Conservation (phyloP, 108 stramenopile species). For the Cyclotella choctawhatcheeana region DNA sequence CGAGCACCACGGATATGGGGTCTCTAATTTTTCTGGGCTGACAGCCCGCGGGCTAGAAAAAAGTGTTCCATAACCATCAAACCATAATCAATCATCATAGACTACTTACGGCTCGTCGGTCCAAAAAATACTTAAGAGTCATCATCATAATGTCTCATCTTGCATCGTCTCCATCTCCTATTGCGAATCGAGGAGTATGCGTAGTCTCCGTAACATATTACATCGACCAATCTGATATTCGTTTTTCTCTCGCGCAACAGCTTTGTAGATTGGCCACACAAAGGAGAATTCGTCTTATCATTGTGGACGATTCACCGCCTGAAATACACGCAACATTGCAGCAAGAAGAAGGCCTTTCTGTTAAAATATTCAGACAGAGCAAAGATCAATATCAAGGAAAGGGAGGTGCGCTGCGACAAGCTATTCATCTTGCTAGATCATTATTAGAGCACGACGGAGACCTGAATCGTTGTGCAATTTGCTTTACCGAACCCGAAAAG, state of each 20-base stretch:
- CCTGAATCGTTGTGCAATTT: constrained; percentile 29
- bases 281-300: constrained; percentile 30
- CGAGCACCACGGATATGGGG: too few relatives aligned
- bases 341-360: constrained; percentile 8
- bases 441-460: constrained; percentile 16
- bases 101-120: too few relatives aligned
- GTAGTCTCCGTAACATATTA: constrained; percentile 44
- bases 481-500: constrained; percentile 70
- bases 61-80: too few relatives aligned
- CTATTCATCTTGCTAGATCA: constrained; percentile 29
- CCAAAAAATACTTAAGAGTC: too few relatives aligned
- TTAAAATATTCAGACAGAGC: constrained; percentile 38
- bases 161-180: background rate
- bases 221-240: constrained; percentile 34
- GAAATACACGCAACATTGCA: constrained; percentile 13
- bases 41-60: too few relatives aligned
- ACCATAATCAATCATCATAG: too few relatives aligned
- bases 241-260: constrained; percentile 51
- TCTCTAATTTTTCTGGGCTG: too few relatives aligned
- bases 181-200: background rate
- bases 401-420: constrained; percentile 63
- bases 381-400: constrained; percentile 49
- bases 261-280: constrained; percentile 40
- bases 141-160: background rate
- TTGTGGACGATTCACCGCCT: constrained; percentile 55